phyloP scores from a whole-genome alignment of 2,329 filamentous ascomycete species.

The Arachnopeziza araneosa region DNA sequence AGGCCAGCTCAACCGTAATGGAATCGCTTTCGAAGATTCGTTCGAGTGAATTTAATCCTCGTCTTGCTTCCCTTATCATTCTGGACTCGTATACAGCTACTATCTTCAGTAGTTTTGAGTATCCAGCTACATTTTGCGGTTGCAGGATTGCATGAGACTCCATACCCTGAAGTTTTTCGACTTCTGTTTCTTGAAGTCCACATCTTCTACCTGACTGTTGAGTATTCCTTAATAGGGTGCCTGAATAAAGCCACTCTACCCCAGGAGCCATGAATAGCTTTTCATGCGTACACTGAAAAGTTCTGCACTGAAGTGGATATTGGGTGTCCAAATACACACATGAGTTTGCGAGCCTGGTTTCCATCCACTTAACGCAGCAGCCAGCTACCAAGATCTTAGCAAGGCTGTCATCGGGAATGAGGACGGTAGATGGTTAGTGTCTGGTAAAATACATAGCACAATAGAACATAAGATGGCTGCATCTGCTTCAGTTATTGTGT shows the following conservation, averaged over 20 bases:
- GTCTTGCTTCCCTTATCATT: background rate
- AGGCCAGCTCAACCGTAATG: background rate
- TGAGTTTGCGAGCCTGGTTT: background rate
- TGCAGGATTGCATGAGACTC: too few species aligned
- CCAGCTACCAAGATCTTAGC: too few species aligned
- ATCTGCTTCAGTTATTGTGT: background rate
- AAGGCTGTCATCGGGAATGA: background rate
- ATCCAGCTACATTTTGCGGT: too few species aligned
- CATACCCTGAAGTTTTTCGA: too few species aligned
- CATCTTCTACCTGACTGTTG: background rate
- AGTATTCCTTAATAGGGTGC: background rate
- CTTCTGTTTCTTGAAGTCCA: background rate
- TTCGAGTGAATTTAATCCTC: background rate
- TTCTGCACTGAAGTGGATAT: background rate
- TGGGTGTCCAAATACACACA: background rate
- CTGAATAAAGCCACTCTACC: background rate
- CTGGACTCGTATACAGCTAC: background rate
- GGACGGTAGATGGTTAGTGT: background rate
- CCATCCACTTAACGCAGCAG: background rate
- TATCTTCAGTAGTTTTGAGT: background rate
- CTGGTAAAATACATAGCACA: background rate
- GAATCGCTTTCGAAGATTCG: background rate
- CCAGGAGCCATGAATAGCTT: background rate
- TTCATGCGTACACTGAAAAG: background rate
- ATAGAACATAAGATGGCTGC: background rate